phyloP scores from a whole-genome alignment of 371 early-diverging fungal species.

The Circinella minor region DNA sequence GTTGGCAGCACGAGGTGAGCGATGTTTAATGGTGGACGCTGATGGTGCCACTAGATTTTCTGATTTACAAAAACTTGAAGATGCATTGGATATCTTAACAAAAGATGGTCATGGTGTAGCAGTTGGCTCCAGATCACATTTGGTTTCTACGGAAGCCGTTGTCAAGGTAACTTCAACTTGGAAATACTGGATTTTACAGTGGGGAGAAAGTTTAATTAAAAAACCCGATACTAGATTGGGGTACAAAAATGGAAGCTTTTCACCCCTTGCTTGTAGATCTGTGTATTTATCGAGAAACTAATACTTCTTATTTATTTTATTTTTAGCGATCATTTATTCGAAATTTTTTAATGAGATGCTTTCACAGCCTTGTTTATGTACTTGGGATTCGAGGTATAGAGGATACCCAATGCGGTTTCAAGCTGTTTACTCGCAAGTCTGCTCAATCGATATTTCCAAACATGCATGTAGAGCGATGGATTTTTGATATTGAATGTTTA shows the following conservation, averaged over 20 bases:
- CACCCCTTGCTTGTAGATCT: no score
- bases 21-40: conserved; percentile 92
- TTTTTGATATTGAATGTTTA: conserved; percentile 95
- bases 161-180: conserved; percentile 78
- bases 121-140: conserved; percentile 90
- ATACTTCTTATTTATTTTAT: no score
- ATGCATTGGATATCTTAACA: conserved; percentile 41
- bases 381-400: conserved; percentile 84
- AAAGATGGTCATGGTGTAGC: conserved; percentile 68
- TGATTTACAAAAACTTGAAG: conserved; percentile 73
- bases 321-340: conserved; percentile 86
- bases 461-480: conserved; percentile 96
- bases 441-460: conserved; percentile 81
- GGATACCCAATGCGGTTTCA: conserved; percentile 98
- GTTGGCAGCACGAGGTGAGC: conserved; percentile 77
- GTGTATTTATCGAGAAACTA: background rate
- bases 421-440: conserved; percentile 84
- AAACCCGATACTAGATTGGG: no score
- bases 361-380: conserved; percentile 85
- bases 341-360: conserved; percentile 90
- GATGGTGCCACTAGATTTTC: conserved; percentile 94
- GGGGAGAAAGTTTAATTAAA: background rate
- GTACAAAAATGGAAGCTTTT: no score
- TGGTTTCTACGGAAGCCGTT: conserved; percentile 89
- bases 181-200: background rate